phyloP scores from a whole-genome alignment of 2,329 filamentous ascomycete genomes.

The Diaporthe batatas region DNA sequence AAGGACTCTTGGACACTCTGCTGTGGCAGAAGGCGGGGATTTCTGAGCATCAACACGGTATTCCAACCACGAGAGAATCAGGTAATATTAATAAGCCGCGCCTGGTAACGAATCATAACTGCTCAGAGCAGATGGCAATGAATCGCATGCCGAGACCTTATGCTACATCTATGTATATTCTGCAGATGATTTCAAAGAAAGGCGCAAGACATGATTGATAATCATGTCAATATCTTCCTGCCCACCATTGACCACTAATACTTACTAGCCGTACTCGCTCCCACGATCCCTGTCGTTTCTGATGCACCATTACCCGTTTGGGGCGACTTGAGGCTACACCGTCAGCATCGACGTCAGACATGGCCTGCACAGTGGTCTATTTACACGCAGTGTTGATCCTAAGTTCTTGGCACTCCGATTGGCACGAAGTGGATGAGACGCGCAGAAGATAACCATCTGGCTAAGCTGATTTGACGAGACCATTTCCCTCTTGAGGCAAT shows the following conservation, averaged over 20 bases:
- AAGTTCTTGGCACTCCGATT: neutral
- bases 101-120: neutral
- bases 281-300: conserved; percentile 3
- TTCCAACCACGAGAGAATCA: neutral
- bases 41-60: neutral
- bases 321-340: neutral
- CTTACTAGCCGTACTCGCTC: no score
- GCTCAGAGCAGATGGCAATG: neutral
- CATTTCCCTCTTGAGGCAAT: neutral
- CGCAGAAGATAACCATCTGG: neutral
- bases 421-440: neutral
- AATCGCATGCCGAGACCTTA: neutral
- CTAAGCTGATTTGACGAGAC: neutral
- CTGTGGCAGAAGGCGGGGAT: neutral
- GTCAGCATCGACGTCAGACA: neutral
- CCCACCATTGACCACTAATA: no score
- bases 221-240: neutral
- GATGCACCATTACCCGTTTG: neutral
- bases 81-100: neutral
- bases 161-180: neutral
- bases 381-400: neutral
- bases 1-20: no score
- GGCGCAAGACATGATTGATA: neutral
- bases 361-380: neutral
- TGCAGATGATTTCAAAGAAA: conserved; percentile 15